Conservation (phyloP, 2,329 filamentous ascomycete genomes). For the Penicillium sp. region DNA sequence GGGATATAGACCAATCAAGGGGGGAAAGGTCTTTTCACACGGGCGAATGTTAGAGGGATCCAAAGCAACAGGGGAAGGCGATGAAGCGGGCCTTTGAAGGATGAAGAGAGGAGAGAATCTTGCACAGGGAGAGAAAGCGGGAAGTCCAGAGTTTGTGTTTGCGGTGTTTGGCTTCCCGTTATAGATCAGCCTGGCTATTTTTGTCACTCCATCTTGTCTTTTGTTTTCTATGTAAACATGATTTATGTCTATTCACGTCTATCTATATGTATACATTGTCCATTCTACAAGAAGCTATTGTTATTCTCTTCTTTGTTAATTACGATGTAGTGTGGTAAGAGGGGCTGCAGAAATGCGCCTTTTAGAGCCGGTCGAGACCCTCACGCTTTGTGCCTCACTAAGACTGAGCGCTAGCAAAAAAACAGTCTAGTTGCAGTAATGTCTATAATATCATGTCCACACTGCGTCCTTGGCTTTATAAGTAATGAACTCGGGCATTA, state of each 20-base stretch:
- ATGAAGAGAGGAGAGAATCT: constrained; percentile 23
- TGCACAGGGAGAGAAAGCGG: constrained; percentile 22
- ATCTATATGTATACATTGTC: too few species aligned
- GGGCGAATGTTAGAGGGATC: constrained; percentile 8
- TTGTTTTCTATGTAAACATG: not conserved
- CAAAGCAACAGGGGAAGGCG: constrained; percentile 10
- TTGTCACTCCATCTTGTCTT: not conserved
- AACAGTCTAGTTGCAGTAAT: not conserved
- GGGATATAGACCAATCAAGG: constrained; percentile 18
- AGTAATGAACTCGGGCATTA: not conserved
- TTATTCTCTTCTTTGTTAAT: not conserved
- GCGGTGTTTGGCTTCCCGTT: constrained; percentile 24
- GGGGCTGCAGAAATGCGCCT: constrained; percentile 6
- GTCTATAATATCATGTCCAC: not conserved
- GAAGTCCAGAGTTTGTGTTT: constrained; percentile 24
- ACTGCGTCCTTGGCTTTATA: not conserved
- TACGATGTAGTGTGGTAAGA: constrained; percentile 6
- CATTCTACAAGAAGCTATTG: not conserved
- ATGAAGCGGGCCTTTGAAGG: constrained; percentile 10
- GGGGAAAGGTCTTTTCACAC: constrained; percentile 15
- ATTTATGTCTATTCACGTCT: too few species aligned
- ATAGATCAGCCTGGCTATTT: constrained; percentile 15
- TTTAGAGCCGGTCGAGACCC: constrained; percentile 14
- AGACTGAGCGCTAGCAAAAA: constrained; percentile 2
- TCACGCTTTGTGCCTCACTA: not conserved